Percentiles rank a stretch among this genome's conserved stretches.
phyloP scores from a whole-genome alignment of 2,329 filamentous ascomycete genomes.

The Aspergillus transmontanensis region DNA sequence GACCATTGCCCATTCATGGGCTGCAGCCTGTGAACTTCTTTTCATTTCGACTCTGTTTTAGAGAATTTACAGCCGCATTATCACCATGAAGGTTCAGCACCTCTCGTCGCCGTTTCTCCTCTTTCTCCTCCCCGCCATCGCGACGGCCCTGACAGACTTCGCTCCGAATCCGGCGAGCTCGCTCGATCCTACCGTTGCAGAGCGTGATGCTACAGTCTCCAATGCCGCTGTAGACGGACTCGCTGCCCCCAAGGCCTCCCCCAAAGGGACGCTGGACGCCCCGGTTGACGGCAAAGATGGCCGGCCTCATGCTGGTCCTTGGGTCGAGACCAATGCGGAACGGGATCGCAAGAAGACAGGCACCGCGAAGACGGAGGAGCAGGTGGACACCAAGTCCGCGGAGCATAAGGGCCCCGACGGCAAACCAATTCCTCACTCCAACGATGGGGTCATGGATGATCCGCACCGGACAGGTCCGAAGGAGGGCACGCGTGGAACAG shows the following conservation, averaged over 20 bases:
- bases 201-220: slow-evolving; percentile 10
- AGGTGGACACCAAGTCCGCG: slow-evolving; percentile 27
- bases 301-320: slow-evolving; percentile 86
- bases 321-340: slow-evolving; percentile 53
- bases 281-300: slow-evolving; percentile 93
- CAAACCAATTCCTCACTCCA: slow-evolving; percentile 53
- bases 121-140: slow-evolving; percentile 38
- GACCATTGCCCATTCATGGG: slow-evolving; percentile 5
- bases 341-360: slow-evolving; percentile 47
- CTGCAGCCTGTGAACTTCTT: background rate
- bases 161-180: slow-evolving; percentile 17
- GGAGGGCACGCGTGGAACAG: slow-evolving; percentile 83
- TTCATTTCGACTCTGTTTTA: background rate
- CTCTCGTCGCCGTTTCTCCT: slow-evolving; percentile 35
- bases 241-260: slow-evolving; percentile 26
- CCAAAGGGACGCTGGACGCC: slow-evolving; percentile 71
- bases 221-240: slow-evolving; percentile 22
- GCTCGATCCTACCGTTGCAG: slow-evolving; percentile 17
- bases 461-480: slow-evolving; percentile 74
- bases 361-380: slow-evolving; percentile 38
- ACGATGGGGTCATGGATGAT: slow-evolving; percentile 91
- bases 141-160: slow-evolving; percentile 27
- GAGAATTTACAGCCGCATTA: background rate
- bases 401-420: slow-evolving; percentile 46
- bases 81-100: slow-evolving; percentile 37